These are phyloP conservation scores for Sonneratia alba DNA, from an alignment of 345 rosid species.

Conservation along the genomic window DNA sequence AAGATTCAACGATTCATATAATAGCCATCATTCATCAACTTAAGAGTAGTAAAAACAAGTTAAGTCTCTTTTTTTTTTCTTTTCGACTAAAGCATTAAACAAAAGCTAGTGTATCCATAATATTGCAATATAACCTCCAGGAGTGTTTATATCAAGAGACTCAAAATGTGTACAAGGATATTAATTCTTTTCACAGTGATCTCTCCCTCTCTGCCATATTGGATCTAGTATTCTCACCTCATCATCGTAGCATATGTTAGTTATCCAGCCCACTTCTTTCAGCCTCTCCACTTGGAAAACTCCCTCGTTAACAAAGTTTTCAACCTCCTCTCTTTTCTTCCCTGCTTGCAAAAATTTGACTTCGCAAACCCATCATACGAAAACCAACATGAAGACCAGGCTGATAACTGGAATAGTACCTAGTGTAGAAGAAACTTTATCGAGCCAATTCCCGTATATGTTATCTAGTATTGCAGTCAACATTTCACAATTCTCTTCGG, in stretches of 20 bases:
- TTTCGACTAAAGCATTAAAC: neutral
- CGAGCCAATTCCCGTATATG: constrained; percentile 90
- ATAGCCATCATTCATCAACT: neutral
- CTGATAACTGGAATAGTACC: constrained; percentile 37
- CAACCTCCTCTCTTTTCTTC: constrained; percentile 65
- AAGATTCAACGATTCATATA: neutral
- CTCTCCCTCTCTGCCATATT: neutral
- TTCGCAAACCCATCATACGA: constrained; percentile 15
- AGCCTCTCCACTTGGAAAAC: constrained; percentile 74
- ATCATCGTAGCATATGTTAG: constrained; percentile 69
- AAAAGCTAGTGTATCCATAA: neutral
- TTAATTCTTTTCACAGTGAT: neutral
- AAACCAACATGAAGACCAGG: constrained; percentile 7
- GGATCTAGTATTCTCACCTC: constrained; percentile 43
- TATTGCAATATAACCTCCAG: neutral
- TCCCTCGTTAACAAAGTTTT: constrained; percentile 79
- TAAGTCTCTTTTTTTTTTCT: too few relatives aligned
- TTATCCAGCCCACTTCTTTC: constrained; percentile 83
- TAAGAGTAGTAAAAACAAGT: neutral
- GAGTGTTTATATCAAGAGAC: neutral
- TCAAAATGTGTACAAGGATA: neutral
- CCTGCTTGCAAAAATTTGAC: constrained; percentile 43
- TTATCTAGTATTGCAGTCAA: constrained; percentile 78
- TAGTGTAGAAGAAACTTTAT: constrained; percentile 61
- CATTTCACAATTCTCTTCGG: constrained; percentile 94